These are phyloP conservation scores for Rhododendron molle DNA, from an alignment of 148 eudicot species.

Conservation along the genomic window DNA sequence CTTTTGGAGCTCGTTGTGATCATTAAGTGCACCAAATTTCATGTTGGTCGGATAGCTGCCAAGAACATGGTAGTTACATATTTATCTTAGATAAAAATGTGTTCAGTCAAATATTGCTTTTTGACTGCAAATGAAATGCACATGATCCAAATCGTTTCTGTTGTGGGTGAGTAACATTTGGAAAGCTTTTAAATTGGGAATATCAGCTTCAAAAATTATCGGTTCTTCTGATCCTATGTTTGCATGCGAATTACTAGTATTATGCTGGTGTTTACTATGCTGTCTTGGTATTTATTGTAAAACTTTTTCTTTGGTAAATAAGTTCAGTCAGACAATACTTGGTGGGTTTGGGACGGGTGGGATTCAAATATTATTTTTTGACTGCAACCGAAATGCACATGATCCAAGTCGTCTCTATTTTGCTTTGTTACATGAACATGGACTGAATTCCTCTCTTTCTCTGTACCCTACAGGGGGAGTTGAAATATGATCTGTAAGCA, in stretches of 20 bases:
- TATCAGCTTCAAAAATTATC: background rate
- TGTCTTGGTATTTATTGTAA: background rate
- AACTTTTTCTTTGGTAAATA: background rate
- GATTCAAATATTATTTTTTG: background rate
- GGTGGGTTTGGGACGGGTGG: background rate
- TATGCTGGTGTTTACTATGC: background rate
- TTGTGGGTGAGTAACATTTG: background rate
- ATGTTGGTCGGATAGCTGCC: no score
- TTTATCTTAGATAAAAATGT: no score
- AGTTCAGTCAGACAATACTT: no score
- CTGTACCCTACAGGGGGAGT: conserved; percentile 36
- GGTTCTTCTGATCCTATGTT: no score
- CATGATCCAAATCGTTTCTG: background rate
- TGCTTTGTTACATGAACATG: background rate
- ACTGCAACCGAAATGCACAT: background rate
- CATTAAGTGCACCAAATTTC: no score
- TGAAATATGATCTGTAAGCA: conserved; percentile 70
- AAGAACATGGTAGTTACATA: no score
- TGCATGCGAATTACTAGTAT: background rate
- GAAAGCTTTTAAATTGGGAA: background rate
- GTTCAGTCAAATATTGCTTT: no score
- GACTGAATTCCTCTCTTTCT: conserved; percentile 5
- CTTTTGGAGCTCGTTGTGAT: no score
- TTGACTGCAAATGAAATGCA: no score
- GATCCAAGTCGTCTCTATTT: background rate